Conservation (phyloP, 768 basidiomycete genomes). For the Chalciporus sphaerocephalus region DNA sequence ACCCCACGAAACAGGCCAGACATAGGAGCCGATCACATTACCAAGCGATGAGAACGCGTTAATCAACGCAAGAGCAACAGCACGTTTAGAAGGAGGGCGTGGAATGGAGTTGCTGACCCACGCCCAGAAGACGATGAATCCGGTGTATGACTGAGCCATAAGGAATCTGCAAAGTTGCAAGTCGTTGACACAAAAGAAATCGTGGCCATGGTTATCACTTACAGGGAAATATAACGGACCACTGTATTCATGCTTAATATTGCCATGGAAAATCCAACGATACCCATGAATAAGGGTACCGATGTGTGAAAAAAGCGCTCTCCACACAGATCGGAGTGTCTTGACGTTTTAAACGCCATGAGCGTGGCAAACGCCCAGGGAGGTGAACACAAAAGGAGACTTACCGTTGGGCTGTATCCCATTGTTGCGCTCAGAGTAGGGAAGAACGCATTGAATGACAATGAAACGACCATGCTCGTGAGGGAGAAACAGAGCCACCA, state of each 20-base stretch:
- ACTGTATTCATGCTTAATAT: constrained; percentile 58
- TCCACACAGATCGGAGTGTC: constrained; percentile 65
- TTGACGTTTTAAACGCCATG: constrained; percentile 48
- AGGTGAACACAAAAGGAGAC: constrained; percentile 65
- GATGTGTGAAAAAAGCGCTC: constrained; percentile 72
- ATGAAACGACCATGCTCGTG: constrained; percentile 50
- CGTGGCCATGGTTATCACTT: constrained; percentile 16
- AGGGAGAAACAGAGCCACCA: constrained; percentile 74
- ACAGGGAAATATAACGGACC: constrained; percentile 65
- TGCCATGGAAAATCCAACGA: constrained; percentile 65
- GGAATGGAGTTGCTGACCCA: constrained; percentile 61
- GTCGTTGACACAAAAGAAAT: constrained; percentile 2
- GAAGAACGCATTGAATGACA: constrained; percentile 79
- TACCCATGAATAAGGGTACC: constrained; percentile 49
- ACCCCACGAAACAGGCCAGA: constrained; percentile 68
- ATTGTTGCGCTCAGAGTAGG: constrained; percentile 73
- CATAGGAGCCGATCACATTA: constrained; percentile 76
- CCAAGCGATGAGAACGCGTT: constrained; percentile 81
- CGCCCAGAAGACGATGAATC: constrained; percentile 59
- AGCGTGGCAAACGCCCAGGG: constrained; percentile 66
- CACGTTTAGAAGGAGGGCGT: constrained; percentile 80
- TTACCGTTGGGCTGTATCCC: constrained; percentile 59
- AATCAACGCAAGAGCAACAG: constrained; percentile 79
- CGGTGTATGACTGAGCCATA: constrained; percentile 71
- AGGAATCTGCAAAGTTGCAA: constrained; percentile 50